Evolutionary conservation across 139 green algal species (phyloP).

Genomic region (Chlamydomonas asymmetrica): DNA sequence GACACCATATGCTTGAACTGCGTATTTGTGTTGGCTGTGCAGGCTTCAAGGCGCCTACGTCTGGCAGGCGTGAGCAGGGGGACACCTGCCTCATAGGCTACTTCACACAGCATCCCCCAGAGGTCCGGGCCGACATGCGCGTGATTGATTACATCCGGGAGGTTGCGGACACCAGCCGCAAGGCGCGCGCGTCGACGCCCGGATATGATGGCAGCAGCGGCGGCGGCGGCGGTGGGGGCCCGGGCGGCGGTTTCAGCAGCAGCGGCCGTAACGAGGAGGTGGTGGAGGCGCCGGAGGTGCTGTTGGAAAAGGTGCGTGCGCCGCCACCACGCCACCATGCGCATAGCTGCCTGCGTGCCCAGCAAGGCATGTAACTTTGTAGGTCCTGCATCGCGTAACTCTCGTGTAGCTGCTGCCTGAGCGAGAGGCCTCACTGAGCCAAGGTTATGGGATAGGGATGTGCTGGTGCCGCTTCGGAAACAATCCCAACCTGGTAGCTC

Average conservation of each 20-base stretch:
- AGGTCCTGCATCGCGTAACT: too few relatives aligned
- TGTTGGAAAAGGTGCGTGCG: constrained; percentile 41
- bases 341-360: background rate
- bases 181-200: background rate
- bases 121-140: constrained; percentile 53
- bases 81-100: constrained; percentile 74
- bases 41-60: constrained; percentile 3
- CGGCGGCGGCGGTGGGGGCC: too few relatives aligned
- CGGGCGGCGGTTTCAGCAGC: too few relatives aligned
- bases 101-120: constrained; percentile 72
- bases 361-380: too few relatives aligned
- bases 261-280: too few relatives aligned
- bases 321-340: background rate
- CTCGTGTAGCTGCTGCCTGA: too few relatives aligned
- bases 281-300: constrained; percentile 38
- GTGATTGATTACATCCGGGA: constrained; percentile 57
- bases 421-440: too few relatives aligned
- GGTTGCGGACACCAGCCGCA: constrained; percentile 37
- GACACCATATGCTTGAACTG: background rate
- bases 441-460: too few relatives aligned
- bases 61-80: constrained; percentile 42
- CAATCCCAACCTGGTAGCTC: too few relatives aligned
- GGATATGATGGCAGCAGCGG: too few relatives aligned
- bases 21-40: background rate
- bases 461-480: too few relatives aligned